phyloP scores from a whole-genome alignment of 768 basidiomycete genomes.

The Boletus huronensis region DNA sequence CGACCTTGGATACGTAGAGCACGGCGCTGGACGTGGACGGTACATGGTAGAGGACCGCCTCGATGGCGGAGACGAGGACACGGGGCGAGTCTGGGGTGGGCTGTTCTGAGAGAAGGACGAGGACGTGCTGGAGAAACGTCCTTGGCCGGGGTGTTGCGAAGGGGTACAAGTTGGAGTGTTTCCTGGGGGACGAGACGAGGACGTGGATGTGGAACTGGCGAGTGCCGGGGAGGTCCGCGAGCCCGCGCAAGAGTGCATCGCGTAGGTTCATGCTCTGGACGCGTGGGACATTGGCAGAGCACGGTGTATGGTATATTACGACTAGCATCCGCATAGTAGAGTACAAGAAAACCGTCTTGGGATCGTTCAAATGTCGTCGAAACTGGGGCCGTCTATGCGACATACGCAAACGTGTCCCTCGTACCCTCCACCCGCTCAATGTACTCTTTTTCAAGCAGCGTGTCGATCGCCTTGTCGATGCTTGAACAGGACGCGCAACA shows the following conservation, averaged over 20 bases:
- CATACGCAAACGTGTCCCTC: conserved; percentile 63
- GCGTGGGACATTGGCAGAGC: conserved; percentile 15
- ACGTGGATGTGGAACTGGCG: conserved; percentile 75
- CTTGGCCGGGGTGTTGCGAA: conserved; percentile 66
- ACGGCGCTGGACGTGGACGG: conserved; percentile 67
- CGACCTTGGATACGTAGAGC: conserved; percentile 91
- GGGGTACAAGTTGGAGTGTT: conserved; percentile 67
- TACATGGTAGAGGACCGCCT: conserved; percentile 71
- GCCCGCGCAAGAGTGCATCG: conserved; percentile 56
- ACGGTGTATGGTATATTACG: conserved; percentile 19
- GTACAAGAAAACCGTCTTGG: conserved; percentile 8
- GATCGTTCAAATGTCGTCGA: neutral
- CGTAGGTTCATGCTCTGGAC: conserved; percentile 45
- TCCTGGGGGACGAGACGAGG: conserved; percentile 64
- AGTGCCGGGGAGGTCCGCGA: conserved; percentile 57
- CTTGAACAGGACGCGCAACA: neutral
- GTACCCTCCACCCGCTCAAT: conserved; percentile 90
- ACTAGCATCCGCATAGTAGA: conserved; percentile 12
- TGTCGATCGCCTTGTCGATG: conserved; percentile 75
- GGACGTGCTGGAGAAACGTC: conserved; percentile 70
- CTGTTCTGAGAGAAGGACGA: conserved; percentile 73
- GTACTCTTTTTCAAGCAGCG: conserved; percentile 94
- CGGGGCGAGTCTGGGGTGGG: conserved; percentile 44
- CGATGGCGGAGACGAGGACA: conserved; percentile 75
- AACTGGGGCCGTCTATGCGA: conserved; percentile 26